Evolutionary conservation across 2,329 filamentous ascomycete species (phyloP).

Genomic region (Colletotrichum aenigma): DNA sequence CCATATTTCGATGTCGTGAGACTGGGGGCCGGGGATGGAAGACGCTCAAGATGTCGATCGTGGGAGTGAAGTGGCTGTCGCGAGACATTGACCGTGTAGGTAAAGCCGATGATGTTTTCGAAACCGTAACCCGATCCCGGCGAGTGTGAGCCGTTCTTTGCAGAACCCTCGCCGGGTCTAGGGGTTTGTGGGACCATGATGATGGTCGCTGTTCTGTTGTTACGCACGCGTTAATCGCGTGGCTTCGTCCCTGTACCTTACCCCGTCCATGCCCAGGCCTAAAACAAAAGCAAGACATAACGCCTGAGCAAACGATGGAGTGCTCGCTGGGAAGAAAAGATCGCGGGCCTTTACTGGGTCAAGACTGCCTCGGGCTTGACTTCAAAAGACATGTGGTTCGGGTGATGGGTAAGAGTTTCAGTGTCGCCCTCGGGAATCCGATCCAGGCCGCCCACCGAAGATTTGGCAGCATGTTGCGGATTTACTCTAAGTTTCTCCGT

Average conservation of each 20-base stretch:
- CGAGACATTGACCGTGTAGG: constrained; percentile 18
- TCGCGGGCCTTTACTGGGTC: constrained; percentile 29
- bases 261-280: not conserved
- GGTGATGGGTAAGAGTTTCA: constrained; percentile 43
- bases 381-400: not conserved
- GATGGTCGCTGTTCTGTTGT: constrained; percentile 9
- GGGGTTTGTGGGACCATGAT: constrained; percentile 1
- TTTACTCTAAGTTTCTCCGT: constrained; percentile 85
- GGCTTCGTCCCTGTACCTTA: not conserved
- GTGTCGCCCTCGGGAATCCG: constrained; percentile 63
- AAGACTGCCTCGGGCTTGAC: constrained; percentile 38
- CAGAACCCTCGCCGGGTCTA: constrained; percentile 20
- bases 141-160: constrained; percentile 9
- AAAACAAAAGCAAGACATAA: constrained; percentile 5
- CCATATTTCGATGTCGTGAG: not conserved
- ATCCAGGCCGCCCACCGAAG: constrained; percentile 51
- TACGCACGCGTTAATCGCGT: not conserved
- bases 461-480: constrained; percentile 43
- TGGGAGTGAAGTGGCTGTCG: constrained; percentile 1
- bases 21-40: not conserved
- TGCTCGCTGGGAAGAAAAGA: not conserved
- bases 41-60: not conserved
- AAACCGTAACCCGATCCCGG: constrained; percentile 10
- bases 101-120: not conserved
- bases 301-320: not conserved